Conservation (phyloP, 192 early-diverging fungal genomes). For the Coemansia sp. region DNA sequence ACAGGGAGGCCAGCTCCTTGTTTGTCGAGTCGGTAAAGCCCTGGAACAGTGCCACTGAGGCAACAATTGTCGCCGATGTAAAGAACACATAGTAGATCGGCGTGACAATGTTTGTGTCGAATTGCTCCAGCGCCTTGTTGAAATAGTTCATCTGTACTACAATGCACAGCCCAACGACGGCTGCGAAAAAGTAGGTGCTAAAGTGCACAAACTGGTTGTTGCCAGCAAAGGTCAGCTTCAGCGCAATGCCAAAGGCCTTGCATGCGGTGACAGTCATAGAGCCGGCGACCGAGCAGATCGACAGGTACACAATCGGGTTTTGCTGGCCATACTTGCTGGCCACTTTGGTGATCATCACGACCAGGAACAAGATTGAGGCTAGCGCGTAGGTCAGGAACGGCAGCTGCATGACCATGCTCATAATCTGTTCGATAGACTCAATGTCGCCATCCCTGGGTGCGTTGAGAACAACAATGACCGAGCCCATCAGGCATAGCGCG, state of each 20-base stretch:
- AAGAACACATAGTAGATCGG: conserved; percentile 96
- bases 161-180: conserved; percentile 77
- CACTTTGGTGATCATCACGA: conserved; percentile 78
- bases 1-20: conserved; percentile 77
- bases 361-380: conserved; percentile 61
- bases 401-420: conserved; percentile 75
- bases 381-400: conserved; percentile 81
- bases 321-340: conserved; percentile 78
- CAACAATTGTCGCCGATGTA: conserved; percentile 90
- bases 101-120: conserved; percentile 87
- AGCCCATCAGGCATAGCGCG: conserved; percentile 84
- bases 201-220: conserved; percentile 88
- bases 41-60: conserved; percentile 85
- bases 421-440: conserved; percentile 80
- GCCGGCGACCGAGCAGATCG: conserved; percentile 96
- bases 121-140: conserved; percentile 92
- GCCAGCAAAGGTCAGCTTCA: conserved; percentile 90
- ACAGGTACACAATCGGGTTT: conserved; percentile 84
- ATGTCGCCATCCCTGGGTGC: conserved; percentile 81
- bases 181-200: conserved; percentile 86
- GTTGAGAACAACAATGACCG: conserved; percentile 84
- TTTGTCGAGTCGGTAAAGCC: conserved; percentile 74
- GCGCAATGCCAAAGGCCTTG: conserved; percentile 92
- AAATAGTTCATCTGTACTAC: conserved; percentile 98
- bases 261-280: conserved; percentile 89